Evolutionary conservation across 225 moss, liverwort and hornwort species (phyloP), one percentile per base, ranked within the genome.

Genomic region (Polytrichum commune): DNA sequence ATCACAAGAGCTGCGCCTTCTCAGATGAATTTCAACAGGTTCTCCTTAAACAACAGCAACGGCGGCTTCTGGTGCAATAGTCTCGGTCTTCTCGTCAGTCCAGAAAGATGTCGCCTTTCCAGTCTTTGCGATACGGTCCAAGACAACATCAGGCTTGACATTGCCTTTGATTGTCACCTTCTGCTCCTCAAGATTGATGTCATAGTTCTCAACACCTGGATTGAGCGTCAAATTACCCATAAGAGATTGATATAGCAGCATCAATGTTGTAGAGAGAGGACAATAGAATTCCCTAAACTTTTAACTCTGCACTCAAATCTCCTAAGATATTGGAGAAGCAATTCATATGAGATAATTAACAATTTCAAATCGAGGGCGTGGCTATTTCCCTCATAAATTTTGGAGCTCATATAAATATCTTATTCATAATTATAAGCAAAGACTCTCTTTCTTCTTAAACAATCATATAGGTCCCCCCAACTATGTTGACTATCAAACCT

Each of bases 41-140:
- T 26, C n/a, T 65, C 28, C 56, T 76, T 74, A 87, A 26, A 72
- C 13, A 9, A 79, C 87, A 67, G 83, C 81, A 76, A 76, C 78
- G 16, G 80, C 78, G 27, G 73, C 83, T 7, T 26, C 63, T 5
- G 76, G 74, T 64, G 69, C 22, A 61, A 10, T 61, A 30, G 67
- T 66, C 78, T 54, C 53, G 55, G 63, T 60, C 67, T 57, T 80
- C 80, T 25, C 83, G 7, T 38, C 87, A 67, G 16, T 74, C 96
- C 96, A 96, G 77, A 92, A 84, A 29, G 90, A 79, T 29, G 96
- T 93, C 13, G 92, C 84, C 82, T 96, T 96, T 72, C 96, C 96
- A 5, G 96, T 96, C 86, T 93, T 96, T 18, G 96, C 76, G 53
- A 96, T 73, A 73, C 82, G 92, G 24, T 90, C 90, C 55, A 89